Evolutionary conservation across 2,329 filamentous ascomycete genomes (phyloP), one percentile per base, ranked within the genome.

Genomic region (Microsporum ferrugineum): DNA sequence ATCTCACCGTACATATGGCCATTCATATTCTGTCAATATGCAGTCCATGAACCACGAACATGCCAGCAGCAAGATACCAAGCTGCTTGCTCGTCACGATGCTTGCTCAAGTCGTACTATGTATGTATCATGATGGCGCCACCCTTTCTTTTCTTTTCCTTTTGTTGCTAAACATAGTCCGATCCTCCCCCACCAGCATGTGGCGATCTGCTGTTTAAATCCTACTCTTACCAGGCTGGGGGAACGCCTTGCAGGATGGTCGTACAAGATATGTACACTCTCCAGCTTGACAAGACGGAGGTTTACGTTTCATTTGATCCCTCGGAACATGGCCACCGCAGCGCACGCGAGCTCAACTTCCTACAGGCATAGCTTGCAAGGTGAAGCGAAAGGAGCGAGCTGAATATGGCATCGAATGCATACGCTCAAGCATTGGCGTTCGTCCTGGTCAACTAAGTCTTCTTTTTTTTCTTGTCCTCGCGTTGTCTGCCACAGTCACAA

Each of bases 131-230:
- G 29, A 53, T 36, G 51, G 51, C 31, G 51, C 51, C 51, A 55
- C 51, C 29, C 17, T 55, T 36, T 23, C 10, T 36, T 55, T 55
- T 8, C 31, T 34, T 34, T 34, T 27, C 27, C 8, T 29, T 34
- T 34, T 55, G 51, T 34, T 55, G 51, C 51, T 55, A 55, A 55
- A 55, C 51, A 55, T 55, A 55, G 51, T 3, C 51, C n/a, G 27
- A 55, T 34, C 31, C 51, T 55, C 23, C 49, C 8, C 31, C 31
- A 12, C 33, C 51, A 23, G 49, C n/a, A 55, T 55, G 51, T 55
- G 51, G 51, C 51, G 51, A 55, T 55, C 29, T 3, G 14, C 51
- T 55, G 51, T n/a, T 36, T 17, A 31, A 34, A 55, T 36, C 10
- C 51, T 55, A 34, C 51, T 55, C 51, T 23, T 36, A 34, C 31